phyloP scores from a whole-genome alignment of 1,139 yeast species.

The Yamadazyma taylorii region DNA sequence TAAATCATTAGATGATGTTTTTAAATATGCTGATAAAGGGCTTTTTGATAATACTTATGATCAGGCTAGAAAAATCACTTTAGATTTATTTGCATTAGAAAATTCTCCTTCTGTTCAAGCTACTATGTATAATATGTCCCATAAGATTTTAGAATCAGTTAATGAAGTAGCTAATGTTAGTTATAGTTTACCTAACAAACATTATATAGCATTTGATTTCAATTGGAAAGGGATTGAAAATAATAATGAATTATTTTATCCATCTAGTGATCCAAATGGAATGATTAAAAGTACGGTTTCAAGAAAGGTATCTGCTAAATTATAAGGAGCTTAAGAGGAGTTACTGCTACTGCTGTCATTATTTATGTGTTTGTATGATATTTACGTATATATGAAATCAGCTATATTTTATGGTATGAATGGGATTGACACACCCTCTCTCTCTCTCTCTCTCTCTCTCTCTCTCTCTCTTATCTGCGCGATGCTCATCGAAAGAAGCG shows the following conservation, averaged over 20 bases:
- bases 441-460: too few relatives aligned
- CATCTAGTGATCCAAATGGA: constrained; percentile 91
- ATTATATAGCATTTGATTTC: constrained; percentile 76
- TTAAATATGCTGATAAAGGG: constrained; percentile 56
- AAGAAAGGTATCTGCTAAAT: constrained; percentile 48
- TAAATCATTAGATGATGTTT: constrained; percentile 51
- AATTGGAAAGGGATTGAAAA: constrained; percentile 81
- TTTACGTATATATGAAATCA: too few relatives aligned
- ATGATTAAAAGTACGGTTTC: constrained; percentile 83
- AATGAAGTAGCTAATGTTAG: constrained; percentile 62
- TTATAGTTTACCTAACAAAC: constrained; percentile 85
- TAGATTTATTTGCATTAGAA: constrained; percentile 78
- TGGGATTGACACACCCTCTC: too few relatives aligned
- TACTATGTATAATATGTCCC: constrained; percentile 90
- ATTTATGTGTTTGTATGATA: too few relatives aligned
- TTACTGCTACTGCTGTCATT: neutral
- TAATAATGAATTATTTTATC: constrained; percentile 82
- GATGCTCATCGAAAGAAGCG: constrained; percentile 28
- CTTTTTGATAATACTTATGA: constrained; percentile 62
- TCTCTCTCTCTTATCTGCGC: too few relatives aligned
- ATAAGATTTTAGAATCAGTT: constrained; percentile 61
- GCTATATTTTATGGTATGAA: too few relatives aligned
- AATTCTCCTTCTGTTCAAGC: constrained; percentile 92
- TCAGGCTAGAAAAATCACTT: constrained; percentile 64
- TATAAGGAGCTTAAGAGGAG: constrained; percentile 16